phyloP scores from a whole-genome alignment of 306 rosid species.

The Arachis hypogaea region DNA sequence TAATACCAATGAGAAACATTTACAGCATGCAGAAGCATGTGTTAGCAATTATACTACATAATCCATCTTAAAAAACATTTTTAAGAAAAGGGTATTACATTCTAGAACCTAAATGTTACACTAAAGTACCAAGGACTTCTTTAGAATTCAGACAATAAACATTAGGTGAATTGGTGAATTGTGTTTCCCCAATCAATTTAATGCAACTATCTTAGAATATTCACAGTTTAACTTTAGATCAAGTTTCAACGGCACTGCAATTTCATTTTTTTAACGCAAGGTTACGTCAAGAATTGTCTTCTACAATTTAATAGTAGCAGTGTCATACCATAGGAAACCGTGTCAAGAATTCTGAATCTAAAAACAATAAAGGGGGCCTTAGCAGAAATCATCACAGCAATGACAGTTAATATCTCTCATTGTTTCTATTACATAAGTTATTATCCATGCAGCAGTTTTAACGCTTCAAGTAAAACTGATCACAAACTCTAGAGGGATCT shows the following conservation, averaged over 20 bases:
- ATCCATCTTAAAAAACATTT: background rate
- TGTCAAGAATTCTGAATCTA: background rate
- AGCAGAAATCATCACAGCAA: constrained; percentile 15
- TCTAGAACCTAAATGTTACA: background rate
- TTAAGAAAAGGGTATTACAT: background rate
- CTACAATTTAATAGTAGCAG: background rate
- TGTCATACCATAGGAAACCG: background rate
- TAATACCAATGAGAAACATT: background rate
- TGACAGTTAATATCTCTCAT: background rate
- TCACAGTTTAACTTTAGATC: background rate
- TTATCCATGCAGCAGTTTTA: background rate
- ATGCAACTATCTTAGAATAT: background rate
- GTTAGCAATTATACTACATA: constrained; percentile 1
- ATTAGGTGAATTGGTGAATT: background rate
- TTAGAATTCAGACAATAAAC: background rate
- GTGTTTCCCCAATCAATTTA: constrained; percentile 4
- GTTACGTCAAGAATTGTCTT: background rate
- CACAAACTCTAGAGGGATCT: background rate
- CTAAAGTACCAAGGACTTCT: background rate
- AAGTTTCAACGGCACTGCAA: background rate
- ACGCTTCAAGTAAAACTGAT: constrained; percentile 7
- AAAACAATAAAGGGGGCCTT: background rate
- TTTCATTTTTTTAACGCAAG: background rate
- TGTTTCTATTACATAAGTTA: background rate
- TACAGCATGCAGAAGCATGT: background rate